A percentile compares a stretch with the other conserved stretches of the same genome.
Conservation (phyloP, 345 rosid genomes). For the Microcos paniculata region DNA sequence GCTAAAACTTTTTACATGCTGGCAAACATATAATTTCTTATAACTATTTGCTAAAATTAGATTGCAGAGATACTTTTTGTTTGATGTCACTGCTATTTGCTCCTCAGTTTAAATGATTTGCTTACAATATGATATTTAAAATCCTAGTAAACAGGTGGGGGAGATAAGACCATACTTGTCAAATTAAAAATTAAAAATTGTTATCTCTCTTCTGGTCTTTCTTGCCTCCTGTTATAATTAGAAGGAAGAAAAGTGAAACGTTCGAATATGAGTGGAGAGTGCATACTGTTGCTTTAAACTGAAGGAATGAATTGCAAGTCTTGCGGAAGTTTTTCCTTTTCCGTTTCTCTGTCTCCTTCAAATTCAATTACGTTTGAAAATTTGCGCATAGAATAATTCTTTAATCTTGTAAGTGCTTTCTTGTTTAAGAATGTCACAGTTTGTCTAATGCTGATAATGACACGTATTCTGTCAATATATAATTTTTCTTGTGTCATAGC, state of each 20-base stretch:
- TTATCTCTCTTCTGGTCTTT: not conserved
- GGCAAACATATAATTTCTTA: not conserved
- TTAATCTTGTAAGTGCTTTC: not conserved
- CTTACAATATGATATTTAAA: not conserved
- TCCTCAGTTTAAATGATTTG: not conserved
- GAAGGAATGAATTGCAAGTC: not conserved
- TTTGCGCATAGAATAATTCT: not conserved
- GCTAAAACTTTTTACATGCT: slow-evolving; percentile 1
- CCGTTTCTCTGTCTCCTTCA: not conserved
- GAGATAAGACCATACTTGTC: not conserved
- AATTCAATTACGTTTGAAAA: not conserved
- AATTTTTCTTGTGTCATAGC: not conserved
- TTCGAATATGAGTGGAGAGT: not conserved
- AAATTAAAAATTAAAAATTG: not conserved
- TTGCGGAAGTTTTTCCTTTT: not conserved
- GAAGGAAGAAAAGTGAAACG: not conserved
- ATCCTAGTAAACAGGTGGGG: not conserved
- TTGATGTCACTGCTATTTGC: not conserved
- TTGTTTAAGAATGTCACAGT: not conserved
- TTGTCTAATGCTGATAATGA: not conserved
- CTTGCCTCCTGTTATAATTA: not conserved
- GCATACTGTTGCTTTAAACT: not conserved
- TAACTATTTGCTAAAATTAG: not conserved
- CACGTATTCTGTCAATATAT: not conserved
- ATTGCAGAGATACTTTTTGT: not conserved